phyloP scores from a whole-genome alignment of 768 basidiomycete species.

The Mycena amicta region DNA sequence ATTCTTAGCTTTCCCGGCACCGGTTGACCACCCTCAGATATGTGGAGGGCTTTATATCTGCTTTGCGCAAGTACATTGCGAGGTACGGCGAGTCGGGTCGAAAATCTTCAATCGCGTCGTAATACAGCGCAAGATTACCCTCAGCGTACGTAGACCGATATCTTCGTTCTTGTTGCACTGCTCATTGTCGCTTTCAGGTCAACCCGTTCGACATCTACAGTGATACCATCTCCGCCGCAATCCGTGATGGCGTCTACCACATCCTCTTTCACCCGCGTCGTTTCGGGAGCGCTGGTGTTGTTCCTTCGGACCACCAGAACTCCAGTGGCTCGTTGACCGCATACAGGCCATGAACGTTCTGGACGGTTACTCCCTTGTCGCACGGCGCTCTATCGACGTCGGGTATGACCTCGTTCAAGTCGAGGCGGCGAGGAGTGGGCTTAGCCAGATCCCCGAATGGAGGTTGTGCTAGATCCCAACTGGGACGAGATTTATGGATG shows the following conservation, averaged over 20 bases:
- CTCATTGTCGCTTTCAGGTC: not conserved
- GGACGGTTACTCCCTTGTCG: not conserved
- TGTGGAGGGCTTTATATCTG: not conserved
- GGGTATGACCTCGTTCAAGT: not conserved
- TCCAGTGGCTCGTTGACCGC: not conserved
- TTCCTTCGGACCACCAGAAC: not conserved
- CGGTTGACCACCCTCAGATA: too few species aligned
- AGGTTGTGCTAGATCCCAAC: not conserved
- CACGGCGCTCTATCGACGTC: not conserved
- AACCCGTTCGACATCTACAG: not conserved
- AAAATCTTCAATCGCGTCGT: not conserved
- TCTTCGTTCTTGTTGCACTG: not conserved
- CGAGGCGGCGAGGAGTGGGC: not conserved
- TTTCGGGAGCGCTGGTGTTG: not conserved
- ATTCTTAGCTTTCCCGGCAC: too few species aligned
- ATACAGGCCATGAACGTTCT: not conserved
- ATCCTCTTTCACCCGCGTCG: not conserved
- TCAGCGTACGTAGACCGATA: not conserved
- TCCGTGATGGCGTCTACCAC: not conserved
- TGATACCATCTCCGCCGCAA: not conserved
- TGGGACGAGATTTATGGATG: not conserved
- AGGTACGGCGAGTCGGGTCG: not conserved
- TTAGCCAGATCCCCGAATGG: not conserved
- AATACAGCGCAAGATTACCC: not conserved
- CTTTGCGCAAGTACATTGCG: not conserved